Evolutionary conservation across 768 basidiomycete species (phyloP), one percentile per base, ranked within the genome.

Genomic region (Saitozyma sp.): DNA sequence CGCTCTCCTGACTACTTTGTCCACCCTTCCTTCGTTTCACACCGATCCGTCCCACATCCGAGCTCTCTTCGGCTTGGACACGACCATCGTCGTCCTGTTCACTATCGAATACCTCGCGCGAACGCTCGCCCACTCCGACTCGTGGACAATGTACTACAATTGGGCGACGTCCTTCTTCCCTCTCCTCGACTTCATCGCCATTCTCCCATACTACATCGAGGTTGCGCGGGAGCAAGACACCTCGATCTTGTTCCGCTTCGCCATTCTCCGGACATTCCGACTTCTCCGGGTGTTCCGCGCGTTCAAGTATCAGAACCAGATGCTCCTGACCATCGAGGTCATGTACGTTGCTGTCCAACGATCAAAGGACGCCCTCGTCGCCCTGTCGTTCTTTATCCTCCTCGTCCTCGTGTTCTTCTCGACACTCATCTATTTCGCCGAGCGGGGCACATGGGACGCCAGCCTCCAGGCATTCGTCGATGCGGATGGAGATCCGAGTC

Each of bases 361-460:
- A 63, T 92, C 90, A 0, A 88, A 91, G 66, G 90, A 94, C 69
- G 92, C 92, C 0, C 82, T 93, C 0, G 84, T 92, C 3, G 92
- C 92, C 0, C 86, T 95, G 17, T 85, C 86, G 2, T 95, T 94
- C 79, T 94, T 95, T 80, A 89, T 94, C 13, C 80, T 88, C 57
- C 92, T 92, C 87, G 86, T 91, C 1, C 82, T 95, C 46, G 86
- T 91, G 1, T 86, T 94, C 8, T 94, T 92, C 77, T 91, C 91
- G 64, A 94, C 92, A 0, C 82, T 93, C 13, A 74, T 94, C 87
- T 94, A 93, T 74, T 95, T 95, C 71, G 88, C 88, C 1, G 92
- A 96, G 79, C 83, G 92, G 17, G 92, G 92, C 0, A 88, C 88
- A 1, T 96, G 92, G 92, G 92, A 94, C 65, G 85, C 86, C 8